Evolutionary conservation across 495 filamentous ascomycete species (phyloP).

Genomic region (Penicillium canescens): DNA sequence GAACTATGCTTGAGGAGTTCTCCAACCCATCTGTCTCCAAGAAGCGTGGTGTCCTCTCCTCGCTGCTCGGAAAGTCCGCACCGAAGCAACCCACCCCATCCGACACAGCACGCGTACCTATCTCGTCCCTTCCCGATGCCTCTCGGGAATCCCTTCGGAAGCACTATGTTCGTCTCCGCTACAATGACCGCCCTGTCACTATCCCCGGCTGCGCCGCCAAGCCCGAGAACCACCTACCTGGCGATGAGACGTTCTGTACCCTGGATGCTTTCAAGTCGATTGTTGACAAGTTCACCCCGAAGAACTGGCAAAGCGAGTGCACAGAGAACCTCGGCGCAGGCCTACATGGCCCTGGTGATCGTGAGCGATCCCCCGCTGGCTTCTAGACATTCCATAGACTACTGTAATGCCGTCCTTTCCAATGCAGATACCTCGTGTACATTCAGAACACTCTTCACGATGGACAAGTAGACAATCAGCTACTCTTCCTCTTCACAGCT

Average conservation of each 20-base stretch:
- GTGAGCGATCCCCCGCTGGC: slow-evolving; percentile 34
- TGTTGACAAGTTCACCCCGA: slow-evolving; percentile 85
- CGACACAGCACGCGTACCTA: slow-evolving; percentile 35
- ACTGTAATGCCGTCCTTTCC: slow-evolving; percentile 2
- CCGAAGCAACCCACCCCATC: slow-evolving; percentile 22
- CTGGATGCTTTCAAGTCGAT: slow-evolving; percentile 88
- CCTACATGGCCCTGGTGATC: slow-evolving; percentile 37
- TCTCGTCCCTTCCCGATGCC: slow-evolving; percentile 31
- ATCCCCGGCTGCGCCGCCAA: slow-evolving; percentile 76
- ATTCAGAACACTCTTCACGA: not conserved
- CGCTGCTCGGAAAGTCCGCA: slow-evolving; percentile 24
- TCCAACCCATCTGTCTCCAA: slow-evolving; percentile 26
- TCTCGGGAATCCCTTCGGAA: slow-evolving; percentile 53
- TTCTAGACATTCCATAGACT: slow-evolving; percentile 28
- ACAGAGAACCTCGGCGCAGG: slow-evolving; percentile 58
- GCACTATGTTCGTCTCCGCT: slow-evolving; percentile 92
- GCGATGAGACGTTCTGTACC: slow-evolving; percentile 91
- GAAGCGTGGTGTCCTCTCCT: slow-evolving; percentile 33
- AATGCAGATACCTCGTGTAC: not conserved
- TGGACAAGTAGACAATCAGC: not conserved
- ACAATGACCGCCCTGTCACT: slow-evolving; percentile 79
- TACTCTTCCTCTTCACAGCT: slow-evolving; percentile 17
- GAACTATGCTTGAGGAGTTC: slow-evolving; percentile 25
- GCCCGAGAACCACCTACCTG: slow-evolving; percentile 79
- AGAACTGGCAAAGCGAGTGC: slow-evolving; percentile 77